Base-by-base conservation (phyloP, 805 yeast genomes). In the Torulaspora microellipsoides region DNA sequence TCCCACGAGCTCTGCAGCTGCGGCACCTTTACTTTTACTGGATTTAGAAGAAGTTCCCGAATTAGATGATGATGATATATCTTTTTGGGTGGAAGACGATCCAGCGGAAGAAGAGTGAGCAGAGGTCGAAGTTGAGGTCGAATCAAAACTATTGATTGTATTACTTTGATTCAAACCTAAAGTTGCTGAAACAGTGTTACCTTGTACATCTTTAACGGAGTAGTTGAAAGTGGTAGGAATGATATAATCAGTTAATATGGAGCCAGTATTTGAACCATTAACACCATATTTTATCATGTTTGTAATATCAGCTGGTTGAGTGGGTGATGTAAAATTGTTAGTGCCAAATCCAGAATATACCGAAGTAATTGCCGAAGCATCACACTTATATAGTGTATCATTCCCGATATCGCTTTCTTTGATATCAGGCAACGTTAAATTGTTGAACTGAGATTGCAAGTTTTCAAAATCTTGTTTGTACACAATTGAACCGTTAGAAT, bases 401-500 rank as follows among this genome's bases (percentile, higher is more conserved):
- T 62, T 63, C 1, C 44, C 49, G 27, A 75, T 68, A 13, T 66
- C 64, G 20, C 63, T 48, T 53, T 70, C 72, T 3, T 57, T 56
- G 23, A 71, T 68, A 2, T 57, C 43, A 36, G 77, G 75, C 27
- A 70, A 56, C 1, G 59, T 25, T 10, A 71, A 48, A 23, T 70
- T 64, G 8, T 49, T 52, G 46, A 68, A 66, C 55, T 77, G 77
- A 4, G 55, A 46, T 48, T 71, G 61, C 45, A 83, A 71, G 44
- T 77, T 73, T 33, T 60, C 66, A 54, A 70, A 83, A 55, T 84
- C 91, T 0, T 62, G 59, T 37, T 65, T 63, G 32, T 66, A 69
- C 7, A 69, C 55, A 14, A 76, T 45, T 1, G 69, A 65, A 25
- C 73, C 71, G 39, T 75, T 72, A 20, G 56, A 48, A 31, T 64